Conservation (phyloP, 352 stramenopile species). For the Phytophthora sp. region DNA sequence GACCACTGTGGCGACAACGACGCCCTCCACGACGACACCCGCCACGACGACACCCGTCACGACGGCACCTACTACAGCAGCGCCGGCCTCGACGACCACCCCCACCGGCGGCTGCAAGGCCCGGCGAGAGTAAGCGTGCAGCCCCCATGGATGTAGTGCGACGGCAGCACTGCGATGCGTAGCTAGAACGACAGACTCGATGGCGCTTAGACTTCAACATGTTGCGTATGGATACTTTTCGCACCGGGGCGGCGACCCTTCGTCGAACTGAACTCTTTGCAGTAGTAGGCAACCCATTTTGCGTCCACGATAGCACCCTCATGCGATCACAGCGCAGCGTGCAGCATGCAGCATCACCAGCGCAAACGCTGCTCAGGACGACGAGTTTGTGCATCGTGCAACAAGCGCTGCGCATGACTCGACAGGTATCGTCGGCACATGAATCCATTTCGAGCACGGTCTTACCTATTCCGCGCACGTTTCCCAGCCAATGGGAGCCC, state of each 20-base stretch:
- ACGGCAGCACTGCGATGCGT: not conserved
- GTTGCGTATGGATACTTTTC: conserved; percentile 9
- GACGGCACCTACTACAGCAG: not conserved
- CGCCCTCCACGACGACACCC: not conserved
- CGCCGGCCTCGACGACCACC: conserved; percentile 1
- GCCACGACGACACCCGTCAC: not conserved
- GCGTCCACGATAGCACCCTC: not conserved
- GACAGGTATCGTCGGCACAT: not conserved
- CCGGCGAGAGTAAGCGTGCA: conserved; percentile 11
- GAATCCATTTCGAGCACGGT: not conserved
- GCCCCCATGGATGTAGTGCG: not conserved
- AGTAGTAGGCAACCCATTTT: not conserved
- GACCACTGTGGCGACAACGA: conserved; percentile 15
- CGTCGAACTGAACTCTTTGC: conserved; percentile 7
- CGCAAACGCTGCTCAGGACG: too few species aligned
- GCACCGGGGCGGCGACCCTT: conserved; percentile 19
- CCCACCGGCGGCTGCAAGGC: conserved; percentile 34
- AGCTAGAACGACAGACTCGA: not conserved
- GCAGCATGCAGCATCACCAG: not conserved
- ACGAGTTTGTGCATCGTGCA: not conserved
- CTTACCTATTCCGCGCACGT: conserved; percentile 19
- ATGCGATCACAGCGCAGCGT: not conserved
- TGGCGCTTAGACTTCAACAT: not conserved
- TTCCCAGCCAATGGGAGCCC: conserved; percentile 10
- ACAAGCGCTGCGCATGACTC: not conserved